Conservation (phyloP, 2,329 filamentous ascomycete genomes). For the Fusarium stilboides region DNA sequence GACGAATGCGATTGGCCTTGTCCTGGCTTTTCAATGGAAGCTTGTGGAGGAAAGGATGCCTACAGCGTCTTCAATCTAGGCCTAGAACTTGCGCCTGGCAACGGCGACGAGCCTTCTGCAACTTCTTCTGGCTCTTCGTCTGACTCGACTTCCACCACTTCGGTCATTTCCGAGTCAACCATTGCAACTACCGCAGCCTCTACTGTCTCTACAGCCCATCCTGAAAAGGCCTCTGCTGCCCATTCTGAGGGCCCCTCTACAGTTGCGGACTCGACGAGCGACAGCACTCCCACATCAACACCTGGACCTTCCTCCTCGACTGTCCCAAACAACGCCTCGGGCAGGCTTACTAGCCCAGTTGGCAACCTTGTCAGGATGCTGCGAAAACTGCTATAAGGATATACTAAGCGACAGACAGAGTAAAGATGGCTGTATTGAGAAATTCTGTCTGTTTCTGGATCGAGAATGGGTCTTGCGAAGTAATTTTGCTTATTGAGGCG, state of each 20-base stretch:
- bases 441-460: not conserved
- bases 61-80: constrained; percentile 38
- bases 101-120: constrained; percentile 5
- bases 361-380: constrained; percentile 12
- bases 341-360: constrained; percentile 17
- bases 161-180: not conserved
- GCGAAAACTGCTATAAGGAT: not conserved
- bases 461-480: not conserved
- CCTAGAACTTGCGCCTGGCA: not conserved
- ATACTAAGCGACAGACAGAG: not conserved
- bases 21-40: constrained; percentile 16
- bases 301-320: constrained; percentile 14
- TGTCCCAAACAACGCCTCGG: constrained; percentile 21
- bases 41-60: constrained; percentile 29
- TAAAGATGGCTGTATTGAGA: not conserved
- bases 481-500: too few species aligned
- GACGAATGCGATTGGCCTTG: constrained; percentile 33
- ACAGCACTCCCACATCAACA: not conserved
- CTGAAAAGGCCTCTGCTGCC: not conserved
- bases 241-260: not conserved
- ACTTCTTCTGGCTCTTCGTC: not conserved
- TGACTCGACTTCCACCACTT: not conserved
- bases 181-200: not conserved
- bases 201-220: not conserved
- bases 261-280: not conserved